Percentiles rank a stretch among this genome's conserved stretches.
Conservation (phyloP, 1,139 yeast species). For the Casaregolazyma suthepensis region DNA sequence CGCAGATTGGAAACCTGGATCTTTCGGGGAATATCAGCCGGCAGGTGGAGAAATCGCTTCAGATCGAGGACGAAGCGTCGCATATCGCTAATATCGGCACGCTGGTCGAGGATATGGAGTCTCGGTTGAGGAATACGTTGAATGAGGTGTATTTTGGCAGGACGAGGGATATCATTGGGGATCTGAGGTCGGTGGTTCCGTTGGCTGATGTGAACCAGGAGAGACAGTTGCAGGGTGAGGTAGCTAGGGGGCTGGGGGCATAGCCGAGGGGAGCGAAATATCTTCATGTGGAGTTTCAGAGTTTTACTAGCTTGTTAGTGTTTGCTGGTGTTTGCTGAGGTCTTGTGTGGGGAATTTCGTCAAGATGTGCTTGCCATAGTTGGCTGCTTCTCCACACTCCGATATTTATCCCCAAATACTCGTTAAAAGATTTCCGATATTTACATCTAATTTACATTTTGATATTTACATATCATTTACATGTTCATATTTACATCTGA, state of each 20-base stretch:
- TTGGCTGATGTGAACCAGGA: slow-evolving; percentile 29
- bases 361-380: too few species aligned
- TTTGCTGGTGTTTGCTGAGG: too few species aligned
- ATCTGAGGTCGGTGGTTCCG: slow-evolving; percentile 48
- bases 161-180: slow-evolving; percentile 77
- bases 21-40: slow-evolving; percentile 83
- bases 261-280: too few species aligned
- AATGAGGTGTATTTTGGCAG: slow-evolving; percentile 96
- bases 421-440: too few species aligned
- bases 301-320: too few species aligned
- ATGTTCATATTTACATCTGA: too few species aligned
- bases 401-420: too few species aligned
- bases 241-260: slow-evolving; percentile 26
- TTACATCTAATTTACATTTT: too few species aligned
- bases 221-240: slow-evolving; percentile 27
- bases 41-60: slow-evolving; percentile 47
- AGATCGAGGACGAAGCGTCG: slow-evolving; percentile 45
- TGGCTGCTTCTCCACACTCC: too few species aligned
- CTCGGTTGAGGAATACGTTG: slow-evolving; percentile 75
- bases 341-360: too few species aligned
- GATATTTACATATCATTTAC: too few species aligned
- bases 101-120: slow-evolving; percentile 81
- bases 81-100: slow-evolving; percentile 85
- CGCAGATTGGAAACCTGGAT: slow-evolving; percentile 39
- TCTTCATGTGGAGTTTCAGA: too few species aligned